Evolutionary conservation across 2,329 filamentous ascomycete species (phyloP).

Genomic region (Phialophora verrucosa): DNA sequence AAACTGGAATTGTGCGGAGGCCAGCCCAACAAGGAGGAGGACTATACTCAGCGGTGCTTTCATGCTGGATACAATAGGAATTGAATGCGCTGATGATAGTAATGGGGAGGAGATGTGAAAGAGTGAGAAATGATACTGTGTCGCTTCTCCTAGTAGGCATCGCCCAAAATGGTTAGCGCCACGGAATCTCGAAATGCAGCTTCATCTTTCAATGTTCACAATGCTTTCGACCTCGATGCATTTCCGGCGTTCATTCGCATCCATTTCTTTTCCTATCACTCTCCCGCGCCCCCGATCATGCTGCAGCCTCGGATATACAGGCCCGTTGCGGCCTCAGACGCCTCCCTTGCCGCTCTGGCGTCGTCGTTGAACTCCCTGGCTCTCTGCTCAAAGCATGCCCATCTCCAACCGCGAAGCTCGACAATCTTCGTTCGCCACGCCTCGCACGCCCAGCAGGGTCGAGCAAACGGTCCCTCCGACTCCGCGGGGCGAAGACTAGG

Average conservation of each 20-base stretch:
- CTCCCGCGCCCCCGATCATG: constrained; percentile 40
- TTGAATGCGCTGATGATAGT: not conserved
- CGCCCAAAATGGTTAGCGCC: not conserved
- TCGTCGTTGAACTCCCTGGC: constrained; percentile 41
- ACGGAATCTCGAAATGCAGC: not conserved
- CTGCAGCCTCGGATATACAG: constrained; percentile 51
- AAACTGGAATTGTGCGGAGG: constrained; percentile 87
- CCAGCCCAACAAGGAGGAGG: constrained; percentile 64
- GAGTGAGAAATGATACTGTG: not conserved
- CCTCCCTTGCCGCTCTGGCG: constrained; percentile 44
- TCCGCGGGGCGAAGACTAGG: constrained; percentile 85
- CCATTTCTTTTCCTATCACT: not conserved
- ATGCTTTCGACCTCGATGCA: not conserved
- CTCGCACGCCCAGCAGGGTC: constrained; percentile 68
- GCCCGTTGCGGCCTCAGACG: constrained; percentile 48
- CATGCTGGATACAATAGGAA: constrained; percentile 16
- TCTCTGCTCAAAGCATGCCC: constrained; percentile 42
- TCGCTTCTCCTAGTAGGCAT: not conserved
- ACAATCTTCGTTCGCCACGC: constrained; percentile 60
- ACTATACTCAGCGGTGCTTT: constrained; percentile 45
- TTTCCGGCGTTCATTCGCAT: not conserved
- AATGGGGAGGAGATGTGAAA: not conserved
- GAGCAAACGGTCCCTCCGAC: constrained; percentile 72
- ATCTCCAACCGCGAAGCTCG: constrained; percentile 41
- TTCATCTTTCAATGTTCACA: not conserved